Evolutionary conservation across 352 stramenopile species (phyloP).

Genomic region (Pythium phragmitis): DNA sequence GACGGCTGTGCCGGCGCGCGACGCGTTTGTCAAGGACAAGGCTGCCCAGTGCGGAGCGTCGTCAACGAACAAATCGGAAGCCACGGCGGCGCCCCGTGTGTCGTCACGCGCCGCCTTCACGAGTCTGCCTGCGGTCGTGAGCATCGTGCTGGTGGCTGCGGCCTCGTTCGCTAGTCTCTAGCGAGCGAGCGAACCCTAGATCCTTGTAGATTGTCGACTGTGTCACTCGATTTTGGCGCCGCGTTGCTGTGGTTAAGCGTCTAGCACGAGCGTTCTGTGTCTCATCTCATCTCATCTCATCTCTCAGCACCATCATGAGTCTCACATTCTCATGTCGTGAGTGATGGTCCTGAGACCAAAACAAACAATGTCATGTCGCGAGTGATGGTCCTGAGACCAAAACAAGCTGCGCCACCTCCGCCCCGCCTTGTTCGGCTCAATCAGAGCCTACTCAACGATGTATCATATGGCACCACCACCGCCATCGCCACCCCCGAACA

Average conservation of each 20-base stretch:
- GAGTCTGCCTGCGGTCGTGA: not conserved
- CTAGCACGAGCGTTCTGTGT: not conserved
- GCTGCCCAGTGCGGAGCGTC: not conserved
- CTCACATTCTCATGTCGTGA: not conserved
- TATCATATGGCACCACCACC: too few species aligned
- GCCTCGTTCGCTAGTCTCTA: not conserved
- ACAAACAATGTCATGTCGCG: not conserved
- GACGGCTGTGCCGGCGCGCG: constrained; percentile 24
- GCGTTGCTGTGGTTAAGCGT: not conserved
- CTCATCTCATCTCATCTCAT: not conserved
- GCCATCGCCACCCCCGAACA: too few species aligned
- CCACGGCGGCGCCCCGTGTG: not conserved
- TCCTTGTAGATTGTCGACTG: too few species aligned
- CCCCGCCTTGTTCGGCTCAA: too few species aligned
- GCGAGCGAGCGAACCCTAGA: too few species aligned
- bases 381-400: not conserved
- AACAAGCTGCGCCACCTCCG: too few species aligned
- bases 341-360: not conserved
- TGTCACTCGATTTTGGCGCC: too few species aligned
- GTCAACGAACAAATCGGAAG: not conserved
- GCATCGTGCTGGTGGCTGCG: not conserved
- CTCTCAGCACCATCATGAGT: not conserved
- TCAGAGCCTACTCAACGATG: too few species aligned
- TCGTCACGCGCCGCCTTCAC: not conserved
- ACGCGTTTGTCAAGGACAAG: constrained; percentile 3